phyloP scores from a whole-genome alignment of 371 early-diverging fungal genomes.

The Rhizopus stolonifer region DNA sequence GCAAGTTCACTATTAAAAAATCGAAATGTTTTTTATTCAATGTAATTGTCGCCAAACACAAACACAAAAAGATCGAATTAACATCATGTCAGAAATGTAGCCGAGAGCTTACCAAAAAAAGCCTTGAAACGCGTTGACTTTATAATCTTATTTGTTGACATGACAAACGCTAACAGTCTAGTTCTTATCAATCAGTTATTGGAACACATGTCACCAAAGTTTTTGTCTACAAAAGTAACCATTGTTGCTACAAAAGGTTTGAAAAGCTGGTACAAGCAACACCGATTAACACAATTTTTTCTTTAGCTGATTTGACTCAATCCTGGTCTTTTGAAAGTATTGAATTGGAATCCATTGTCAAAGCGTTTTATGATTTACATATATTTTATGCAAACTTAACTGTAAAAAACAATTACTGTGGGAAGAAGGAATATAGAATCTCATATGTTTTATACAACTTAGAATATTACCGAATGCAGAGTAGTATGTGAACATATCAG shows the following conservation, averaged over 20 bases:
- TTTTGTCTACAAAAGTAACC: conserved; percentile 20
- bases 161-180: conserved; percentile 27
- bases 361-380: conserved; percentile 10
- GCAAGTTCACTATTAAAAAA: conserved; percentile 25
- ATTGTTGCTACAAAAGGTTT: conserved; percentile 41
- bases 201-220: conserved; percentile 13
- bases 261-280: not conserved
- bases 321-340: conserved; percentile 17
- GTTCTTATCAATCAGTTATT: conserved; percentile 10
- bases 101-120: conserved; percentile 16
- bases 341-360: conserved; percentile 6
- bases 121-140: conserved; percentile 22
- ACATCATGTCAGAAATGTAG: conserved; percentile 19
- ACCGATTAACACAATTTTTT: not conserved
- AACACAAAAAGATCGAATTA: not conserved
- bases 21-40: conserved; percentile 24
- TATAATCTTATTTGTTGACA: conserved; percentile 32
- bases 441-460: not conserved
- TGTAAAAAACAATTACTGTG: conserved; percentile 5
- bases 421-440: not conserved
- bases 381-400: conserved; percentile 26
- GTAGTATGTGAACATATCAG: conserved; percentile 10
- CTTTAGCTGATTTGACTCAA: conserved; percentile 24
- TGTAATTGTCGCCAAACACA: conserved; percentile 18
- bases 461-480: conserved; percentile 12